phyloP scores from a whole-genome alignment of 768 basidiomycete genomes.

The Tubosaeta sp. region DNA sequence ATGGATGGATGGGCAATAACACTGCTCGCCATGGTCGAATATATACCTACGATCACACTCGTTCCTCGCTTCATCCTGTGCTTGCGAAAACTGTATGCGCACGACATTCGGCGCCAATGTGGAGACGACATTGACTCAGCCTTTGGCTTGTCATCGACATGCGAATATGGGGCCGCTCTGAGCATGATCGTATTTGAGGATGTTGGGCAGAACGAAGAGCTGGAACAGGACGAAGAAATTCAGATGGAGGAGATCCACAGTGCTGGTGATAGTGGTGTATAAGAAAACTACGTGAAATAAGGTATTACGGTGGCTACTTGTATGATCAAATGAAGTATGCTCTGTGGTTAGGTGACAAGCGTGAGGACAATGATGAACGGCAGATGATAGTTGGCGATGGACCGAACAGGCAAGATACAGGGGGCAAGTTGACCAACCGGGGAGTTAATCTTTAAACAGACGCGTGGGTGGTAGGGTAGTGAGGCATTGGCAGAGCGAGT shows the following conservation, averaged over 20 bases:
- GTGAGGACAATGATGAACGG: too few relatives aligned
- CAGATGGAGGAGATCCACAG: not conserved
- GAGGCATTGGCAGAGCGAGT: too few relatives aligned
- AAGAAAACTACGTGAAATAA: too few relatives aligned
- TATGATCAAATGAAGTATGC: too few relatives aligned
- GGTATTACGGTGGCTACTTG: too few relatives aligned
- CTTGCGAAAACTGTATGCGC: not conserved
- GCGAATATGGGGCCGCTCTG: not conserved
- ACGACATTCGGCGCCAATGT: not conserved
- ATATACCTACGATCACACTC: not conserved
- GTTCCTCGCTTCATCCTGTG: not conserved
- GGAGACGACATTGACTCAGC: not conserved
- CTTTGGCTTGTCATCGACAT: not conserved
- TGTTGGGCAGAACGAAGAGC: not conserved
- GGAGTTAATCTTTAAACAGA: too few relatives aligned
- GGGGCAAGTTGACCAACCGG: too few relatives aligned
- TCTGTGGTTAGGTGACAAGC: too few relatives aligned
- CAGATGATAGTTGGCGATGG: too few relatives aligned
- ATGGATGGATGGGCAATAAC: not conserved
- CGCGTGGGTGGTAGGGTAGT: too few relatives aligned
- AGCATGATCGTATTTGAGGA: not conserved
- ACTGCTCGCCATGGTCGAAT: not conserved
- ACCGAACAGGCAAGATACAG: too few relatives aligned
- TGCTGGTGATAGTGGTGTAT: too few relatives aligned
- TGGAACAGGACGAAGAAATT: not conserved